Evolutionary conservation across 768 basidiomycete species (phyloP).

Genomic region (Pleurotus pulmonarius): DNA sequence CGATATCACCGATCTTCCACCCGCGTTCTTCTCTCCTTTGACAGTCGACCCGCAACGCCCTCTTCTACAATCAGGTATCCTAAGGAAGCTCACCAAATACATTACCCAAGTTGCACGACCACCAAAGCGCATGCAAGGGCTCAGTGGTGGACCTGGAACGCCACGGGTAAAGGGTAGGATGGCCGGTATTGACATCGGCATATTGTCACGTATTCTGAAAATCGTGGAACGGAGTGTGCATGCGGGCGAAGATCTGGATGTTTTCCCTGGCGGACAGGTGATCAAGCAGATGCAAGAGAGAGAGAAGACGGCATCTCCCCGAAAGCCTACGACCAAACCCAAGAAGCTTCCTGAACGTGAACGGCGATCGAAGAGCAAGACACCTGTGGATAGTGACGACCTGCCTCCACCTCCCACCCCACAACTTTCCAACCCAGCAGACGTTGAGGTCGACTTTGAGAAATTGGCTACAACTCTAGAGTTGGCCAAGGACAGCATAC

Average conservation of each 20-base stretch:
- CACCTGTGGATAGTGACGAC: slow-evolving; percentile 33
- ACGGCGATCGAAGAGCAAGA: slow-evolving; percentile 39
- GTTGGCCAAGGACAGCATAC: slow-evolving; percentile 64
- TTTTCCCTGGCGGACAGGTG: slow-evolving; percentile 38
- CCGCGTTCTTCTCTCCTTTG: slow-evolving; percentile 61
- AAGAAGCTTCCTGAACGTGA: slow-evolving; percentile 37
- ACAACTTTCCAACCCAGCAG: slow-evolving; percentile 17
- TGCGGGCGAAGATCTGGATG: slow-evolving; percentile 71
- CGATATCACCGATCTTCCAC: slow-evolving; percentile 45
- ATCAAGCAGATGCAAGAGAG: slow-evolving; percentile 17
- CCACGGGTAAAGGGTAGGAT: slow-evolving; percentile 54
- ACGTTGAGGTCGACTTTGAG: slow-evolving; percentile 47
- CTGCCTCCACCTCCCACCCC: slow-evolving; percentile 24
- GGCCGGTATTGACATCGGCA: slow-evolving; percentile 60
- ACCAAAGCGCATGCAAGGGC: slow-evolving; percentile 56
- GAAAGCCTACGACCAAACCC: slow-evolving; percentile 34
- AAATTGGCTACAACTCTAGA: slow-evolving; percentile 51
- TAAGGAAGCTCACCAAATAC: slow-evolving; percentile 68
- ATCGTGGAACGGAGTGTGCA: slow-evolving; percentile 77
- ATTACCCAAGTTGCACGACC: slow-evolving; percentile 67
- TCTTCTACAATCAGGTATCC: slow-evolving; percentile 49
- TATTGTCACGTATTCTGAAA: slow-evolving; percentile 66
- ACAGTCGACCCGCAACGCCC: slow-evolving; percentile 59
- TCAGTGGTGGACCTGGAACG: slow-evolving; percentile 36
- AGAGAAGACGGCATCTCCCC: slow-evolving; percentile 34